Evolutionary conservation across 148 eudicot species (phyloP).

Genomic region (Talinum fruticosum): DNA sequence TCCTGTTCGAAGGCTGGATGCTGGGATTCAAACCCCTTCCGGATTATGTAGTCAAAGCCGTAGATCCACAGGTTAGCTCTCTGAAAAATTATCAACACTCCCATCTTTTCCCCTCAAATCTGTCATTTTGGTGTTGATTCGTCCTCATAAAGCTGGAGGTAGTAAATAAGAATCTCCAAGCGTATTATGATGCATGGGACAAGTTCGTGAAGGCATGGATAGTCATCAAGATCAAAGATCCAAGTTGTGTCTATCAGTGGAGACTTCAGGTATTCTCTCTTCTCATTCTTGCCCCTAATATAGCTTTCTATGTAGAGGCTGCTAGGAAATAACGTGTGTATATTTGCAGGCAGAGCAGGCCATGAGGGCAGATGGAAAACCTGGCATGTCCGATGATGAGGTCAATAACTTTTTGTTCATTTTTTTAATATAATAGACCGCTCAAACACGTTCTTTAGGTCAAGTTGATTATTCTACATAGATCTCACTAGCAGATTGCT

Average conservation of each 20-base stretch:
- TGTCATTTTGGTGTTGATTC: constrained; percentile 4
- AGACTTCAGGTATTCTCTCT: constrained; percentile 70
- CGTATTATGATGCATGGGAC: constrained; percentile 88
- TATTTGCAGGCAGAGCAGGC: constrained; percentile 88
- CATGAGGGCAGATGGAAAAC: constrained; percentile 84
- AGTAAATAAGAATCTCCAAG: constrained; percentile 64
- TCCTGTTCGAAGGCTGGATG: constrained; percentile 99
- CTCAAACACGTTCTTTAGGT: neutral
- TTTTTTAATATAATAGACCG: neutral
- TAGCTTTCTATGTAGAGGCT: neutral
- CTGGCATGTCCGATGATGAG: constrained; percentile 93
- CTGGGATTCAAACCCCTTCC: constrained; percentile 92
- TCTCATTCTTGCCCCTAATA: neutral
- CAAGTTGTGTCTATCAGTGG: constrained; percentile 89
- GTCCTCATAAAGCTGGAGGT: constrained; percentile 54
- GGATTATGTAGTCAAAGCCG: constrained; percentile 61
- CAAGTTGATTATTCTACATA: neutral
- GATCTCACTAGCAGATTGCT: no score
- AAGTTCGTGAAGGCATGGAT: constrained; percentile 80
- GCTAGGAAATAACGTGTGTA: neutral
- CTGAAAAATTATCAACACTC: neutral
- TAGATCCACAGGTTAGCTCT: constrained; percentile 58
- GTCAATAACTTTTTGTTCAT: constrained; percentile 29
- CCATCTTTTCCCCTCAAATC: neutral
- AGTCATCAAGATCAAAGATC: constrained; percentile 88